Conservation (phyloP, 2,329 filamentous ascomycete species). For the Arthrobotrys musiformis region DNA sequence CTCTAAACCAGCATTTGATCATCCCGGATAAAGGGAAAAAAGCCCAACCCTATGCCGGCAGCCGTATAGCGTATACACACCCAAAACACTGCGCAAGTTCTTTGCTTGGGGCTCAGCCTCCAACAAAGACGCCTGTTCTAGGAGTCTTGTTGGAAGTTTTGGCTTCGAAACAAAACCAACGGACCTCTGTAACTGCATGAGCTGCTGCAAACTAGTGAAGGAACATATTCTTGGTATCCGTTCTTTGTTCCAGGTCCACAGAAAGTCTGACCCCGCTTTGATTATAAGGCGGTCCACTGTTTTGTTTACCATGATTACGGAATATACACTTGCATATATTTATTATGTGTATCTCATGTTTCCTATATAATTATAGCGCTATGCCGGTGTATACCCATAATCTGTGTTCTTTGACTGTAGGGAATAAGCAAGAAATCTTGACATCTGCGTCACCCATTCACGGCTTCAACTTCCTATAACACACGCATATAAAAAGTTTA, state of each 20-base stretch:
- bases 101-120: neutral
- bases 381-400: too few relatives aligned
- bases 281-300: neutral
- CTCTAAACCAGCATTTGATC: too few relatives aligned
- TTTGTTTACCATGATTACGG: neutral
- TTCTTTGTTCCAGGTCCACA: neutral
- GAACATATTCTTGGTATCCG: neutral
- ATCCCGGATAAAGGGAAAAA: slow-evolving; percentile 2
- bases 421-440: too few relatives aligned
- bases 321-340: neutral
- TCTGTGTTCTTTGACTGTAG: too few relatives aligned
- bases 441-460: too few relatives aligned
- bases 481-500: too few relatives aligned
- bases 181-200: neutral
- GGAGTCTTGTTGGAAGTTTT: slow-evolving; percentile 21
- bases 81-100: neutral
- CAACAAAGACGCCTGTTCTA: neutral
- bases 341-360: too few relatives aligned
- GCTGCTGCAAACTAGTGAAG: neutral
- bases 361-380: too few relatives aligned
- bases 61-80: neutral
- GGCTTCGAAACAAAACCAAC: slow-evolving; percentile 13
- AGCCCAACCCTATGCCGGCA: neutral
- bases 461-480: too few relatives aligned
- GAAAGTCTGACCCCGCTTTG: neutral